Evolutionary conservation across 805 yeast species (phyloP), one percentile per base, ranked within the genome.

Genomic region (Candida ovalis): DNA sequence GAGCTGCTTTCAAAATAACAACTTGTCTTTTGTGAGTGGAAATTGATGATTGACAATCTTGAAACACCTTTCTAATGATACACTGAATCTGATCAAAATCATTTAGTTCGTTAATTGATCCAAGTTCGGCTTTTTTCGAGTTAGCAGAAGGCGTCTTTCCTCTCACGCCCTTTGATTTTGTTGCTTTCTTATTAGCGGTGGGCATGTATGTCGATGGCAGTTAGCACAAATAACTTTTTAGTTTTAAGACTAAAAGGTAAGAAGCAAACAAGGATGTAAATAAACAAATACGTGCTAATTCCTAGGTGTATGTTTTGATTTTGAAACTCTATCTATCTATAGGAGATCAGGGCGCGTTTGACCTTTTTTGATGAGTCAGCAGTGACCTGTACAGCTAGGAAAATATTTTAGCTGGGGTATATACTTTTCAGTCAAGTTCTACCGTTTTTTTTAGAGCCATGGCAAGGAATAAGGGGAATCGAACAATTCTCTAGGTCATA

Each of bases 11-110:
- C 59, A 90, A 61, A 5, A 86, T 75, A 9, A 81, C 78, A 6
- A 84, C 79, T 49, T 87, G 82, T 59, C 86, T 86, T 42, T 87
- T 73, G 64, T 90, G 97, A 1, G 91, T 84, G 0, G 91, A 84
- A 28, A 83, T 73, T 1, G 88, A 75, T 21, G 68, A 53, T 60
- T 90, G 97, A 0, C 94, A 87, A 48, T 84, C 92, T 59, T 86
- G 92, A 60, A 90, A 90, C 3, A 83, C 81, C 48, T 77, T 81
- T 1, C 86, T 81, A 57, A 84, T 69, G 3, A 86, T 80, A 10
- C 51, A 46, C 33, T 70, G 69, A 24, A 80, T 65, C 48, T 71
- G 74, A 25, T 67, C 70, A 12, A 51, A 45, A 30, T 44, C 45
- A 9, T 44, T 42, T 22, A 56, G 33, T 18, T 53, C 53, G 7